Evolutionary conservation across 2,329 filamentous ascomycete genomes (phyloP), one percentile per base, ranked within the genome.

Genomic region (Ilyonectria robusta): DNA sequence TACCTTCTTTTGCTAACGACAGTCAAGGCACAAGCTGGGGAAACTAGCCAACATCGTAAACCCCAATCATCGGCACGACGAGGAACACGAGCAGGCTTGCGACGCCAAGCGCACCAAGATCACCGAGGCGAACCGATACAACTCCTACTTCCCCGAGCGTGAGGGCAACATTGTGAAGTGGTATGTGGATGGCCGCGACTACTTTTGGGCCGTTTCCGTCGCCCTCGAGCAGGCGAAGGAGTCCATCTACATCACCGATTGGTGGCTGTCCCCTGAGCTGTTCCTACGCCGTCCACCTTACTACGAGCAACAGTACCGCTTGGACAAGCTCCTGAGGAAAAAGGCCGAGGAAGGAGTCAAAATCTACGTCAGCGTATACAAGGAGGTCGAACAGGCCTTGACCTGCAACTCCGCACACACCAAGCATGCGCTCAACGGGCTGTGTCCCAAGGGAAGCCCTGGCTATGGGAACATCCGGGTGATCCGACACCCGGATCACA

Each of bases 141-240:
- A 92, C n/a, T 97, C 94, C 4, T 99, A 93, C 81, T 97, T 97
- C 42, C 95, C 95, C 0, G 92, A 95, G 78, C 90, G 92, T 48
- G 91, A 95, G 11, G 92, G 91, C 31, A 98, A 98, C 80, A 86
- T 93, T 65, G 86, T 96, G 78, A 98, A 98, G 84, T 99, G 95
- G 95, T 98, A 98, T 81, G 94, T 98, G 11, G 96, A 98, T 78
- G 96, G 94, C 3, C 87, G 94, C 68, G 93, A 98, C 82, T 99
- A 99, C 81, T 97, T 96, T 80, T 97, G 94, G 91, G 89, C 96
- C 19, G 94, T 99, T 11, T 97, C 94, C 0, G 90, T 92, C 37
- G 95, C 95, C 0, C 86, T 98, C n/a, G 95, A 98, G 70, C 87
- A 91, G 66, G 96, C 96, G 42, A 93, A 93, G 76, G 95, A 98